Evolutionary conservation across 2,329 filamentous ascomycete species (phyloP).

Genomic region (Metarhizium guizhouense): DNA sequence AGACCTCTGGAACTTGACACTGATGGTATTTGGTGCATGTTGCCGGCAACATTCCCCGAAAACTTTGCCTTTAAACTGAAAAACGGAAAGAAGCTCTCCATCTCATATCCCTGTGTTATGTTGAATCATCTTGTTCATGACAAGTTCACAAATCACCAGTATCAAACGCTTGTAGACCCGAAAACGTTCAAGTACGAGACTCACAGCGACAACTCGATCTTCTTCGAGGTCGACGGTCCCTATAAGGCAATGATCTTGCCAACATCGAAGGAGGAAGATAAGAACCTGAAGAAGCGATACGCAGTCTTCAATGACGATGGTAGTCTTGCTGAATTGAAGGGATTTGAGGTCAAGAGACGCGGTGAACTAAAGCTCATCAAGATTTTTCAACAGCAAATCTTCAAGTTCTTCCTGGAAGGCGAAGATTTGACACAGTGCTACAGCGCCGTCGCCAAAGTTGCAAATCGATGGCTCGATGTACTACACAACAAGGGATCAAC

Average conservation of each 20-base stretch:
- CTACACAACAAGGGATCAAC: constrained; percentile 81
- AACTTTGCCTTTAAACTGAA: constrained; percentile 93
- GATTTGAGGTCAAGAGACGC: constrained; percentile 94
- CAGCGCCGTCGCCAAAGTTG: constrained; percentile 81
- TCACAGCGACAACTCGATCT: constrained; percentile 97
- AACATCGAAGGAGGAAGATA: constrained; percentile 97
- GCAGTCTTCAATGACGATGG: constrained; percentile 98
- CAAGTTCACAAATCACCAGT: constrained; percentile 94
- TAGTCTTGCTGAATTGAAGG: constrained; percentile 88
- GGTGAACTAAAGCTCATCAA: constrained; percentile 99
- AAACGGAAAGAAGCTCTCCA: constrained; percentile 91
- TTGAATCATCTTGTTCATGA: constrained; percentile 94
- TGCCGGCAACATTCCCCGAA: constrained; percentile 91
- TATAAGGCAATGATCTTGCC: constrained; percentile 97
- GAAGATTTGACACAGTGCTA: constrained; percentile 84
- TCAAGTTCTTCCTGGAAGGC: constrained; percentile 97
- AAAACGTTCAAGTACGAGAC: constrained; percentile 85
- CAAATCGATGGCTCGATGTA: constrained; percentile 95
- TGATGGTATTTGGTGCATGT: constrained; percentile 99
- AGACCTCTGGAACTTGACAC: constrained; percentile 91
- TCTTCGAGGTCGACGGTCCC: constrained; percentile 97
- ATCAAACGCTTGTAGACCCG: constrained; percentile 78
- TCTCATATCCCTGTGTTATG: constrained; percentile 98
- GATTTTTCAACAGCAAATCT: constrained; percentile 98
- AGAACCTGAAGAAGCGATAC: constrained; percentile 98